These are phyloP conservation scores for Schizothecium vesticola DNA, from an alignment of 495 filamentous ascomycete species.

Conservation along the genomic window DNA sequence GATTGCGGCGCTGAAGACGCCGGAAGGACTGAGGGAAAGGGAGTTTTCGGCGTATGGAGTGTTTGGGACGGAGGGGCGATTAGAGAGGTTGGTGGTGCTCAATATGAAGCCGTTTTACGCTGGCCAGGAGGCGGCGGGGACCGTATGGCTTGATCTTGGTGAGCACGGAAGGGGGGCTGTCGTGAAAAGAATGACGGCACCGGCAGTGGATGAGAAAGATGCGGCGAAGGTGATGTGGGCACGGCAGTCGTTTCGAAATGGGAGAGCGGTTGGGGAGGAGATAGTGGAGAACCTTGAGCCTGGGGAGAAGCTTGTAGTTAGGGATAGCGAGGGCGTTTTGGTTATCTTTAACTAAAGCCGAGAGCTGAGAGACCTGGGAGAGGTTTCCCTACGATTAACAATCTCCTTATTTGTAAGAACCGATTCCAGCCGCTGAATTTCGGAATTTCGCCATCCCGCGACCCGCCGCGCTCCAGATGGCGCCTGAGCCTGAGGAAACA, in stretches of 20 bases:
- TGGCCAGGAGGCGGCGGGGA: not conserved
- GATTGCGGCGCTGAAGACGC: slow-evolving; percentile 16
- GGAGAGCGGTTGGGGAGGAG: slow-evolving; percentile 11
- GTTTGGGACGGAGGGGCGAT: not conserved
- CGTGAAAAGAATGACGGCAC: slow-evolving; percentile 23
- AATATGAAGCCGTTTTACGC: slow-evolving; percentile 19
- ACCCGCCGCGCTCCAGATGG: no score
- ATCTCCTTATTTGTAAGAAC: no score
- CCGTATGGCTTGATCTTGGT: slow-evolving; percentile 12
- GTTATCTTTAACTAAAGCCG: slow-evolving; percentile 10
- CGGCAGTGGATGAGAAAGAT: slow-evolving; percentile 19
- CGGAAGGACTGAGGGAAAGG: not conserved
- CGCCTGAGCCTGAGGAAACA: no score
- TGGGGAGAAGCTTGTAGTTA: slow-evolving; percentile 4
- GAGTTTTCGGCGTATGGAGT: slow-evolving; percentile 17
- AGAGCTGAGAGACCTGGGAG: no score
- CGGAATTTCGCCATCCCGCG: no score
- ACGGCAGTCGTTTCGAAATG: slow-evolving; percentile 20
- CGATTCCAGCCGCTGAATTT: no score
- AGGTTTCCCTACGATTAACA: no score
- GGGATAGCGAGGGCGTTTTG: slow-evolving; percentile 19
- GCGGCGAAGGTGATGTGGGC: slow-evolving; percentile 20
- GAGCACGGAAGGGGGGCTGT: slow-evolving; percentile 11
- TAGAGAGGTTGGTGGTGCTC: slow-evolving; percentile 14
- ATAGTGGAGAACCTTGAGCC: slow-evolving; percentile 8